Evolutionary conservation across 768 basidiomycete genomes (phyloP).

Genomic region (Tulasnella sp.): DNA sequence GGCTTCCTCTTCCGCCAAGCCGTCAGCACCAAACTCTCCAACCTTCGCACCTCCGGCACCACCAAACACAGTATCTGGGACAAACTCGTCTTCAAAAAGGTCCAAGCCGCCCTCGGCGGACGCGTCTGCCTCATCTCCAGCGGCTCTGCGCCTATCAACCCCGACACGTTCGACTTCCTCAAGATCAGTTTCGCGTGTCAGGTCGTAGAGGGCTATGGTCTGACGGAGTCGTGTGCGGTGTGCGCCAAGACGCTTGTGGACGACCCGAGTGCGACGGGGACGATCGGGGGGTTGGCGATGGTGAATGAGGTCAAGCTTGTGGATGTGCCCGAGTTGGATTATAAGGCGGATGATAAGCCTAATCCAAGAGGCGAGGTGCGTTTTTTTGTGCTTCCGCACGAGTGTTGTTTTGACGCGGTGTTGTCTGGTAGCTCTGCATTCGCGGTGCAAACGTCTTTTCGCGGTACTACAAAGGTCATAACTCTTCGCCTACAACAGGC

Average conservation of each 20-base stretch:
- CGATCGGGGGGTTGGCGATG: slow-evolving; percentile 68
- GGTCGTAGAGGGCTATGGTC: slow-evolving; percentile 3
- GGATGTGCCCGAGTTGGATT: slow-evolving; percentile 83
- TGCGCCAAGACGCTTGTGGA: background rate
- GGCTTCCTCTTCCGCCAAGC: slow-evolving; percentile 59
- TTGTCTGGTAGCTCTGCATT: slow-evolving; percentile 36
- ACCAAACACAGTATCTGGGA: slow-evolving; percentile 78
- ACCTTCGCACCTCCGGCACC: slow-evolving; percentile 52
- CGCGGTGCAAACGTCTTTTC: slow-evolving; percentile 54
- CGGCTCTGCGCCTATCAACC: slow-evolving; percentile 86
- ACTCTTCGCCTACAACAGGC: background rate
- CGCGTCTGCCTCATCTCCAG: slow-evolving; percentile 49
- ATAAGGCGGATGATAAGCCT: slow-evolving; percentile 76
- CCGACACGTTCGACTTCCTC: slow-evolving; percentile 80
- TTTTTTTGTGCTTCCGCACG: background rate
- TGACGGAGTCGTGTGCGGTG: slow-evolving; percentile 9
- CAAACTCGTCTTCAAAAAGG: slow-evolving; percentile 83
- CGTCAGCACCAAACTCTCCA: slow-evolving; percentile 58
- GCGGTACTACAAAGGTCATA: slow-evolving; percentile 71
- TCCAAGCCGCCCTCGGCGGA: slow-evolving; percentile 65
- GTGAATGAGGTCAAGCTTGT: slow-evolving; percentile 73
- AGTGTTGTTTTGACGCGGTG: background rate
- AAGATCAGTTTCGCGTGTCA: slow-evolving; percentile 68
- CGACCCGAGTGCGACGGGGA: slow-evolving; percentile 58
- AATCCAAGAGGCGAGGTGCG: slow-evolving; percentile 68